These are phyloP conservation scores for Deuterostichococcus epilithicus DNA, from an alignment of 139 green algal species.

Conservation along the genomic window DNA sequence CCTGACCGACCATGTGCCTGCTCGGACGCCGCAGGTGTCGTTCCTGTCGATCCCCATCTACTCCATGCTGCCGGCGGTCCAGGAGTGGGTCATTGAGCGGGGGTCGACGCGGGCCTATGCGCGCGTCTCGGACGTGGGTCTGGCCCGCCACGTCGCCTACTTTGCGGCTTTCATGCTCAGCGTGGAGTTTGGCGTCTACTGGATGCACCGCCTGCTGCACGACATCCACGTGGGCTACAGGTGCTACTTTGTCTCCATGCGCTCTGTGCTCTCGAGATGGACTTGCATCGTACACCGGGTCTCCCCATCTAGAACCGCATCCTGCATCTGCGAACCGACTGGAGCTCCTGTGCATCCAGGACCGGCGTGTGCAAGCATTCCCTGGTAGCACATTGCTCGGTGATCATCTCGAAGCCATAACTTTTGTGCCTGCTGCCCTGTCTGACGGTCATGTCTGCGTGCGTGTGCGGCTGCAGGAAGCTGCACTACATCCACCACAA, in stretches of 20 bases:
- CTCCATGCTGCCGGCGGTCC: slow-evolving; percentile 68
- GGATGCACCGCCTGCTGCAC: slow-evolving; percentile 88
- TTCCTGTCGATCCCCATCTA: slow-evolving; percentile 82
- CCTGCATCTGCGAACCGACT: too few relatives aligned
- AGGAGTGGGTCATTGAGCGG: slow-evolving; percentile 71
- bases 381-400: too few relatives aligned
- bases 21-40: slow-evolving; percentile 62
- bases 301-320: too few relatives aligned
- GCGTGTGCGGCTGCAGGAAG: slow-evolving; percentile 22
- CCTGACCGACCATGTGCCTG: slow-evolving; percentile 19
- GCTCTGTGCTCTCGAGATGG: too few relatives aligned
- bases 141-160: slow-evolving; percentile 59
- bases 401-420: too few relatives aligned
- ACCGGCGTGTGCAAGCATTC: too few relatives aligned
- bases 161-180: slow-evolving; percentile 84
- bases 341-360: too few relatives aligned
- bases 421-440: too few relatives aligned
- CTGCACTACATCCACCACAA: slow-evolving; percentile 91
- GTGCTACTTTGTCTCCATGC: slow-evolving; percentile 15
- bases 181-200: slow-evolving; percentile 95
- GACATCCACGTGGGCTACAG: slow-evolving; percentile 68
- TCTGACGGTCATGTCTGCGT: background rate
- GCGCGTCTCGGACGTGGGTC: slow-evolving; percentile 65
- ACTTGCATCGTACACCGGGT: too few relatives aligned
- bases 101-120: slow-evolving; percentile 83